phyloP scores from a whole-genome alignment of 768 basidiomycete species.

The Pleurotus djamor region DNA sequence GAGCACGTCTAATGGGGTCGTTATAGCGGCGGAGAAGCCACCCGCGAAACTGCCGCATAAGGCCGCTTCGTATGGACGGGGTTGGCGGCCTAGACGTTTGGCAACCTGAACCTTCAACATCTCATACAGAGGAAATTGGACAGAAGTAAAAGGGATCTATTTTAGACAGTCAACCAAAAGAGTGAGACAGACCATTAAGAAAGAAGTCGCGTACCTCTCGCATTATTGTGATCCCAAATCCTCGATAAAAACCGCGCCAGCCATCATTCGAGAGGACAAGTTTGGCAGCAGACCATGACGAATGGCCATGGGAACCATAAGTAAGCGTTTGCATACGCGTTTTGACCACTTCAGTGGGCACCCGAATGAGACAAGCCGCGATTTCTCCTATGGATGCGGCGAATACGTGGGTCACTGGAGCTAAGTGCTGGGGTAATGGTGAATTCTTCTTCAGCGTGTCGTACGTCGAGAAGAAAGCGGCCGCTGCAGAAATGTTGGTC shows the following conservation, averaged over 20 bases:
- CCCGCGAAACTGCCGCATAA: conserved; percentile 91
- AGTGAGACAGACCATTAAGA: conserved; percentile 22
- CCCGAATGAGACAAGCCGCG: conserved; percentile 87
- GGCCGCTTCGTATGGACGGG: conserved; percentile 75
- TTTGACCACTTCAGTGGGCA: conserved; percentile 96
- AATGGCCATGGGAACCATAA: conserved; percentile 54
- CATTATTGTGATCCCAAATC: conserved; percentile 74
- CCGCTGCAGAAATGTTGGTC: conserved; percentile 54
- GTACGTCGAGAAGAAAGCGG: conserved; percentile 93
- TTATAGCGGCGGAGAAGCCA: conserved; percentile 83
- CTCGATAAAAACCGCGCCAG: conserved; percentile 80
- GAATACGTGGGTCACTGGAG: conserved; percentile 55
- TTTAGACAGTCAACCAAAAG: conserved; percentile 23
- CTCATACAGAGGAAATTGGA: conserved; percentile 97
- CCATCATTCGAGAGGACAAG: conserved; percentile 63
- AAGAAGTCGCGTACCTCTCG: conserved; percentile 26
- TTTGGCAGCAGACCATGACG: conserved; percentile 60
- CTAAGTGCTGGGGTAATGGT: conserved; percentile 58
- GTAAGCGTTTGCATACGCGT: conserved; percentile 86
- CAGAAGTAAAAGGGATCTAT: conserved; percentile 93
- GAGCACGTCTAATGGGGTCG: conserved; percentile 94
- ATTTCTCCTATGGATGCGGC: conserved; percentile 62
- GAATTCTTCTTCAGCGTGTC: conserved; percentile 81
- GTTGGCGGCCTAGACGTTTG: conserved; percentile 45
- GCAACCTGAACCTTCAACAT: conserved; percentile 73